Evolutionary conservation across 2,329 filamentous ascomycete genomes (phyloP), one percentile per base, ranked within the genome.

Genomic region (Bretziella fagacearum): DNA sequence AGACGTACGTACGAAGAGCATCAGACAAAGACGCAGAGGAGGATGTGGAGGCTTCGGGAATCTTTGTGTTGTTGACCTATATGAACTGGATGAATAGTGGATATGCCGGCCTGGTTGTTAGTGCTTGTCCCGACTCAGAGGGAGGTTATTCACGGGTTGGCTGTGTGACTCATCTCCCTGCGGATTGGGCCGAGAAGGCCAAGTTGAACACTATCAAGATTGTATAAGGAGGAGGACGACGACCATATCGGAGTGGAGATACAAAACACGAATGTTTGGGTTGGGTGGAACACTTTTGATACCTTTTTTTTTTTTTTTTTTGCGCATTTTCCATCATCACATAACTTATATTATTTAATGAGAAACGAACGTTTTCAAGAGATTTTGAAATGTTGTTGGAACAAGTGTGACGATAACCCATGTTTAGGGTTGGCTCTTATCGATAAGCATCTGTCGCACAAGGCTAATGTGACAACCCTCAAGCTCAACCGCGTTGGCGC

Each of bases 51-150:
- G 44, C 48, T 22, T 40, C 48, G 1, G 48, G 48, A 2, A 25
- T 44, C 33, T 50, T 50, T 47, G 48, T 50, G 33, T 25, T 50
- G 33, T 32, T 50, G 10, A 50, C 48, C 2, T 50, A 50, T 29
- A 50, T 50, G 48, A 50, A 50, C 20, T 50, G 48, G 48, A 50
- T 50, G 48, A 50, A 50, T 17, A 50, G 26, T 27, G 48, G 48
- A 6, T 50, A 50, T 25, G 30, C 37, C 22, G 48, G 48, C 10
- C 33, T 50, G 15, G 20, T 50, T 11, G 48, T 50, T 20, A 50
- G 48, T 44, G 40, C 44, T 15, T 50, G 37, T n/a, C 48, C 44
- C 6, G 44, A 50, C 32, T 39, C 26, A 4, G 48, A 50, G 20
- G 48, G 45, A 13, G 32, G 44, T 11, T 50, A 44, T 25, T 47